Conservation (phyloP, 2,329 filamentous ascomycete genomes). For the Trichophaea hybrida region DNA sequence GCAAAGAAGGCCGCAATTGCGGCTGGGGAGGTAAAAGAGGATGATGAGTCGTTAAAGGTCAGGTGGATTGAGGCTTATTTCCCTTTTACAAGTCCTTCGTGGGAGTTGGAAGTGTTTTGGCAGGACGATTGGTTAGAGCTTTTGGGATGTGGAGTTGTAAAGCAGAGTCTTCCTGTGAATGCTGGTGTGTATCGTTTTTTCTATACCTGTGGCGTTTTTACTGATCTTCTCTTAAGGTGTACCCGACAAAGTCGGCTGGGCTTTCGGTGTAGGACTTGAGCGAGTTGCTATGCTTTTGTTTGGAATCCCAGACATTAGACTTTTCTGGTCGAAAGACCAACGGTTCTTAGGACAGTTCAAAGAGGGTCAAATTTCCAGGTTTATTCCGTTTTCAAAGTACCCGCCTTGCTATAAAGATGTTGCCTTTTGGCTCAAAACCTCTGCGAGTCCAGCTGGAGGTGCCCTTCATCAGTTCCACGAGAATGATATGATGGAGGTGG, state of each 20-base stretch:
- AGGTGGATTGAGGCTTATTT: slow-evolving; percentile 97
- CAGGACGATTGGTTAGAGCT: slow-evolving; percentile 91
- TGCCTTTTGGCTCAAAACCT: slow-evolving; percentile 64
- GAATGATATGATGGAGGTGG: slow-evolving; percentile 94
- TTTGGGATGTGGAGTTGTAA: slow-evolving; percentile 78
- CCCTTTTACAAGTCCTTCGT: slow-evolving; percentile 88
- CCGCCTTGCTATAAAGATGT: slow-evolving; percentile 84
- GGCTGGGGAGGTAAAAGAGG: slow-evolving; percentile 39
- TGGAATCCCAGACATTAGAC: slow-evolving; percentile 84
- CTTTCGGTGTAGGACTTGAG: slow-evolving; percentile 87
- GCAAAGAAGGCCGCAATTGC: slow-evolving; percentile 53
- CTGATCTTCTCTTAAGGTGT: slow-evolving; percentile 4
- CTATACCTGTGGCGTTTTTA: background rate
- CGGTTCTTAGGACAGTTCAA: slow-evolving; percentile 79
- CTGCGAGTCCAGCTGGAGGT: slow-evolving; percentile 31
- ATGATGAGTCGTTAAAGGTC: slow-evolving; percentile 60
- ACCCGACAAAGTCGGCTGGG: slow-evolving; percentile 61
- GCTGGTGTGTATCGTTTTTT: slow-evolving; percentile 46
- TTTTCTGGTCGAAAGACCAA: slow-evolving; percentile 82
- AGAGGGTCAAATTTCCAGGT: slow-evolving; percentile 43
- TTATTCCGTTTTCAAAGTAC: slow-evolving; percentile 80
- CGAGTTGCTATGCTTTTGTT: slow-evolving; percentile 96
- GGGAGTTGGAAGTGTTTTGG: slow-evolving; percentile 93
- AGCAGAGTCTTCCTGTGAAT: slow-evolving; percentile 65
- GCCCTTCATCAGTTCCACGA: slow-evolving; percentile 52